Percentiles rank a stretch among this genome's conserved stretches.
phyloP scores from a whole-genome alignment of 192 early-diverging fungal genomes.

The Backusella liffmaniae region DNA sequence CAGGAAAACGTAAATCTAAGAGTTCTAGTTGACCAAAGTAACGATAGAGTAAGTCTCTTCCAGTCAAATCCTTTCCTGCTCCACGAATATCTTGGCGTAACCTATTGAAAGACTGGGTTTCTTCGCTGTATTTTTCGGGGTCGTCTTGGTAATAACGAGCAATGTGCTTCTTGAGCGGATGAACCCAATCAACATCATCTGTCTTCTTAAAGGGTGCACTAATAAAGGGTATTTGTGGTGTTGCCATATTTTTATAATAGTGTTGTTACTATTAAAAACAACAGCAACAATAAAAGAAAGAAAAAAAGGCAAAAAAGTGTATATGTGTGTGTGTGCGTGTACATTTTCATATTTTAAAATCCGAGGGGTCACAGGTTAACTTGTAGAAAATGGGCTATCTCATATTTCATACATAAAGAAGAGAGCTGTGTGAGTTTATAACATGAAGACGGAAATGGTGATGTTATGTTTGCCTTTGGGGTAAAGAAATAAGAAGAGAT shows the following conservation, averaged over 20 bases:
- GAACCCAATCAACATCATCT: constrained; percentile 89
- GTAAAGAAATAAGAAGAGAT: too few species aligned
- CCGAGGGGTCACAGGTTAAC: not conserved
- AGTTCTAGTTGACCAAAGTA: constrained; percentile 97
- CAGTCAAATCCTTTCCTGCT: constrained; percentile 90
- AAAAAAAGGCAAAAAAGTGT: not conserved
- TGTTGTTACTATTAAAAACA: not conserved
- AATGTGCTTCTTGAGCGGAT: constrained; percentile 85
- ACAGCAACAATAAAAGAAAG: not conserved
- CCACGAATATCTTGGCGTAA: constrained; percentile 95
- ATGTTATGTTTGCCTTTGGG: too few species aligned
- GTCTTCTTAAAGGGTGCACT: constrained; percentile 81
- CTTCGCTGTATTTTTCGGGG: constrained; percentile 83
- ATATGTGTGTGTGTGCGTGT: not conserved
- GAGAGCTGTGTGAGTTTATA: too few species aligned
- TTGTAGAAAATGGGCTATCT: too few species aligned
- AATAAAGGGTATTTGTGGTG: constrained; percentile 53
- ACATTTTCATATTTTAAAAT: constrained; percentile 4
- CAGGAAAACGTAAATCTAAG: constrained; percentile 88
- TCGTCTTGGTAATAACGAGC: constrained; percentile 85
- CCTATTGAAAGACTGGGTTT: constrained; percentile 84
- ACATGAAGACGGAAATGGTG: too few species aligned
- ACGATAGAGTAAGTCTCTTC: constrained; percentile 90
- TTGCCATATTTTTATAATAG: constrained; percentile 23
- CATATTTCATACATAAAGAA: too few species aligned